Evolutionary conservation across 2,329 filamentous ascomycete genomes (phyloP).

Genomic region (Ceratocystis eucalypticola): DNA sequence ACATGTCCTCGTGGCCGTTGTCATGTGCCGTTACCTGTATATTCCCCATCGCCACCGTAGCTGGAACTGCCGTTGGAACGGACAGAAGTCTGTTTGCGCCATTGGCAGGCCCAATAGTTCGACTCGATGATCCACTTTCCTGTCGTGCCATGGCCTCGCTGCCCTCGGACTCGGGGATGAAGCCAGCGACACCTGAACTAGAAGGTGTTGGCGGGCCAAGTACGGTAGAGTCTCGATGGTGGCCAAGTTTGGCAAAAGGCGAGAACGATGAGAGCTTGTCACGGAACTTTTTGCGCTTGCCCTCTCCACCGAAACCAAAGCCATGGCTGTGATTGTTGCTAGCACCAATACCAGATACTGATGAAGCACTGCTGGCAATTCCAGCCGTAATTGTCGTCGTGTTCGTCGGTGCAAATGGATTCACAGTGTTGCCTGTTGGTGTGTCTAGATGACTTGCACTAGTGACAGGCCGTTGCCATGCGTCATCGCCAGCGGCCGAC

Average conservation of each 20-base stretch:
- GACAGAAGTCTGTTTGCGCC: neutral
- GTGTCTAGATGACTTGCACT: constrained; percentile 24
- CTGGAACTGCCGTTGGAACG: neutral
- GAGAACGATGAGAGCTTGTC: constrained; percentile 14
- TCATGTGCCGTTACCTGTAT: constrained; percentile 12
- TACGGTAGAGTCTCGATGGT: neutral
- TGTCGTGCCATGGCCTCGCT: constrained; percentile 6
- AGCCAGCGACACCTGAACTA: neutral
- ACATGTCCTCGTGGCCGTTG: constrained; percentile 18
- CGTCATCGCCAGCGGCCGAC: constrained; percentile 20
- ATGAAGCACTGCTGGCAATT: constrained; percentile 10
- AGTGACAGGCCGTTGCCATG: constrained; percentile 24
- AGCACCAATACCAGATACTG: neutral
- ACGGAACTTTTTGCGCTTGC: constrained; percentile 13
- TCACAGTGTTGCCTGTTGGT: neutral
- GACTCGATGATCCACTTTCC: constrained; percentile 3
- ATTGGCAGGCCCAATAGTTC: neutral
- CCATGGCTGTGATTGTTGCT: constrained; percentile 19
- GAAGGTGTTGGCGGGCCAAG: neutral
- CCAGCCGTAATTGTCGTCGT: constrained; percentile 23
- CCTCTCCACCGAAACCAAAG: constrained; percentile 26
- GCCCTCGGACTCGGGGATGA: neutral
- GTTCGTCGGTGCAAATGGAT: constrained; percentile 19
- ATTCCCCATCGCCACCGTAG: neutral
- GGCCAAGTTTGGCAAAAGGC: constrained; percentile 17